Evolutionary conservation across 75 land plant species (phyloP), one percentile per base, ranked within the genome.

Genomic region (Pinus tabuliformis): DNA sequence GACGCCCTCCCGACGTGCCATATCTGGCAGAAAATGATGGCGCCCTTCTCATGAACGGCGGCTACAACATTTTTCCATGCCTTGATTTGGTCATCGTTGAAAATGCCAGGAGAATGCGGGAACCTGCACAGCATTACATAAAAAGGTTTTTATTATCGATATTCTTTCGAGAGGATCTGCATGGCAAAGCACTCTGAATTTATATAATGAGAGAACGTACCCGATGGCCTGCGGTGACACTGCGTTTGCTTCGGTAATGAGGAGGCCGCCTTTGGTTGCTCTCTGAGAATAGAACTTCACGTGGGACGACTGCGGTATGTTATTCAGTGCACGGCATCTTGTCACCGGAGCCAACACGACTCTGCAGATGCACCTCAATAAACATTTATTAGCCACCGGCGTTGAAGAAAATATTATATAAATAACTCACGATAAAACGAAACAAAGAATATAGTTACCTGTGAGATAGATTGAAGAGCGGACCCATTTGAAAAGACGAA

Each of bases 1-100:
- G 88, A 84, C 11, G 85, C 88, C 33, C 96, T 56, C 17, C 86
- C 85, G 36, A 83, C 75, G 24, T 84, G 86, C 86, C 86, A 84
- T 1, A 84, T n/a, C 65, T 84, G 85, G 36, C 45, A 60, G 39
- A 84, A 84, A 56, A 83, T 63, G 54, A 81, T 64, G 13, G 73
- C 84, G 24, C 78, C 78, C 59, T 83, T 81, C 28, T 81, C 73
- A 56, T 84, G 80, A 11, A 82, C 85, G 4, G 80, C 86, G 12
- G 77, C 60, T 20, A 83, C 86, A 30, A 84, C 64, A 17, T 73
- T 56, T 26, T 57, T 76, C 86, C 86, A 84, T n/a, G 73, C 75
- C 13, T 76, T 70, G 17, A 77, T 57, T 49, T 84, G 86, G 75
- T 84, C 80, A 7, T 37, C 58, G 12, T 85, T 52, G 24, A 28